These are phyloP conservation scores for Thymus mandschuricus DNA, from an alignment of 257 asterid genomes.

Conservation along the genomic window DNA sequence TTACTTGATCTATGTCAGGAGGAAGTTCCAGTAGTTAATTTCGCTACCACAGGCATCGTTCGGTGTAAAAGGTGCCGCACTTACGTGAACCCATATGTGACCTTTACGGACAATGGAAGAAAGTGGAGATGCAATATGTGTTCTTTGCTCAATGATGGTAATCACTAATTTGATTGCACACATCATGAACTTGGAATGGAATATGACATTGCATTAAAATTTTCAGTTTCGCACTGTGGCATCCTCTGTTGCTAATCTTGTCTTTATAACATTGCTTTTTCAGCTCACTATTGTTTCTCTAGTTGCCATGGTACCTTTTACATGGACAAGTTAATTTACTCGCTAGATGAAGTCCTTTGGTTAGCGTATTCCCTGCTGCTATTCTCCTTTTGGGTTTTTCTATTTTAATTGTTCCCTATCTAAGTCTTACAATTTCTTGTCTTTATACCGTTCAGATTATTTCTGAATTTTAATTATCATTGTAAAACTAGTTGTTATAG, in stretches of 20 bases:
- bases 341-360: slow-evolving; percentile 5
- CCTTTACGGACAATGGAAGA: slow-evolving; percentile 68
- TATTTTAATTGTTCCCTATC: background rate
- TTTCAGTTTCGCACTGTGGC: slow-evolving; percentile 5
- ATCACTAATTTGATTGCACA: background rate
- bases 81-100: slow-evolving; percentile 66
- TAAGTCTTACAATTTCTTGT: slow-evolving; percentile 8
- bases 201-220: background rate
- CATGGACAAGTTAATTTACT: slow-evolving; percentile 4
- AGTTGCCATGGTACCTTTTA: slow-evolving; percentile 17
- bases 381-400: slow-evolving; percentile 9
- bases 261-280: slow-evolving; percentile 7
- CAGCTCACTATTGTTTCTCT: background rate
- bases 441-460: background rate
- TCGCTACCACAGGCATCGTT: slow-evolving; percentile 55
- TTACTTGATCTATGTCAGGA: slow-evolving; percentile 55
- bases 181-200: slow-evolving; percentile 17
- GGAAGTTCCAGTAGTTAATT: slow-evolving; percentile 71
- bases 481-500: slow-evolving; percentile 9
- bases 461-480: slow-evolving; percentile 3
- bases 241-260: slow-evolving; percentile 19
- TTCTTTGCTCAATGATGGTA: slow-evolving; percentile 69
- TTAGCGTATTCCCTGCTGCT: slow-evolving; percentile 15
- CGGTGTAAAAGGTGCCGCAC: slow-evolving; percentile 83
- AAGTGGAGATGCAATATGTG: slow-evolving; percentile 86